A percentile compares a stretch with the other conserved stretches of the same genome.
These are phyloP conservation scores for Paulownia fortunei DNA, from an alignment of 257 asterid genomes.

Conservation along the genomic window DNA sequence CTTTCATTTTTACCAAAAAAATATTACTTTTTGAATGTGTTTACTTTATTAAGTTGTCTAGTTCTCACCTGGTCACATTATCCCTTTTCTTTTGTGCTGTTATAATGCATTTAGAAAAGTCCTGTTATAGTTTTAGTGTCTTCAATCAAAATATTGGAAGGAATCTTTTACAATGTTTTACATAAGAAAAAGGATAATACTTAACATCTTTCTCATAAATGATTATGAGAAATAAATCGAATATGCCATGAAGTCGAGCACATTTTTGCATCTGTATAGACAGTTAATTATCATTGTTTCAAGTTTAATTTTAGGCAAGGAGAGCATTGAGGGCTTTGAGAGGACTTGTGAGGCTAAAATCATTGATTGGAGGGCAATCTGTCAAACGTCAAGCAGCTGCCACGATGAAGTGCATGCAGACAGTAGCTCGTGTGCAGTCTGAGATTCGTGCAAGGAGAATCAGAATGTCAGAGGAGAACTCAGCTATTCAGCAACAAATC, in stretches of 20 bases:
- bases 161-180: not conserved
- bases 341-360: slow-evolving; percentile 72
- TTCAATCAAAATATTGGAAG: not conserved
- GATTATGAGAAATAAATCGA: not conserved
- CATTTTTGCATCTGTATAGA: not conserved
- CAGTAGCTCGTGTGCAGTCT: slow-evolving; percentile 68
- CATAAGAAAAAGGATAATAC: not conserved
- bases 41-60: not conserved
- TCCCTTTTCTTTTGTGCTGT: not conserved
- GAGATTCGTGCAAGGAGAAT: slow-evolving; percentile 70
- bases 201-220: not conserved
- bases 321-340: slow-evolving; percentile 69
- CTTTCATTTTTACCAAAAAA: not conserved
- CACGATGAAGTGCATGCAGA: slow-evolving; percentile 74
- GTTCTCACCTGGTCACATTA: not conserved
- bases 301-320: slow-evolving; percentile 59
- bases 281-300: not conserved
- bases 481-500: slow-evolving; percentile 54
- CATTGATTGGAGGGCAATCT: slow-evolving; percentile 64
- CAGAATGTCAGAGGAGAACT: slow-evolving; percentile 58
- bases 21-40: not conserved
- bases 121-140: not conserved
- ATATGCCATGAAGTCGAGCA: not conserved
- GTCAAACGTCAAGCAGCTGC: slow-evolving; percentile 70
- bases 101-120: not conserved